Conservation (phyloP, 2,329 filamentous ascomycete genomes). For the Colletotrichum sp. region DNA sequence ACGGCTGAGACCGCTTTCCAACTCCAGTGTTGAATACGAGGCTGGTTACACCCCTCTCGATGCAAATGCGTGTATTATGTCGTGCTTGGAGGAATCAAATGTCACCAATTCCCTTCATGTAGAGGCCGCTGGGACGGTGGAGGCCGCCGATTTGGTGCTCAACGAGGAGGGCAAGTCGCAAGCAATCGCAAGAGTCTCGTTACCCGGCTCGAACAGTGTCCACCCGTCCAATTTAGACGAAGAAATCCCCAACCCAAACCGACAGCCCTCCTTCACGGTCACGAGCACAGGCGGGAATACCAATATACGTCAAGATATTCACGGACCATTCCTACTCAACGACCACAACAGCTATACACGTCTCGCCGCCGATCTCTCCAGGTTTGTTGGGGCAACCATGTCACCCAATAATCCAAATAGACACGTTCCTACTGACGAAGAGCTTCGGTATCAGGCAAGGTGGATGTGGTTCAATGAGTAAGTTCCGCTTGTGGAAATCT, state of each 20-base stretch:
- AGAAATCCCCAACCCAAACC: no score
- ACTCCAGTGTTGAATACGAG: accelerated
- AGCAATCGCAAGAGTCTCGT: neutral
- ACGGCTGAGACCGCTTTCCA: neutral
- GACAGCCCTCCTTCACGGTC: neutral
- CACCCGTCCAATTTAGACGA: neutral
- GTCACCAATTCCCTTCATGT: no score
- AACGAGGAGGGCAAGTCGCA: neutral
- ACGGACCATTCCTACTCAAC: conserved; percentile 14
- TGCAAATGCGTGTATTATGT: no score
- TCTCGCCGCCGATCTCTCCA: conserved; percentile 19
- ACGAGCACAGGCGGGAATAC: neutral
- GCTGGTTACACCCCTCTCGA: neutral
- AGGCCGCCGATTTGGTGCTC: no score
- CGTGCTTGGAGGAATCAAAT: no score
- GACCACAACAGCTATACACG: conserved; percentile 26
- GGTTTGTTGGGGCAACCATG: conserved; percentile 25
- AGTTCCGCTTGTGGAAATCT: neutral
- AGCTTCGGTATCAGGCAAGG: conserved; percentile 34
- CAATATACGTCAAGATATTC: neutral
- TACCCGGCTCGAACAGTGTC: neutral
- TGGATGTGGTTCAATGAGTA: conserved; percentile 31
- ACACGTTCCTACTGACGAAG: conserved; percentile 34
- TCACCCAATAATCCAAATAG: conserved; percentile 30
- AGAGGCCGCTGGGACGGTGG: no score